phyloP scores from a whole-genome alignment of 331 rosid genomes.

The Malus hybrid region DNA sequence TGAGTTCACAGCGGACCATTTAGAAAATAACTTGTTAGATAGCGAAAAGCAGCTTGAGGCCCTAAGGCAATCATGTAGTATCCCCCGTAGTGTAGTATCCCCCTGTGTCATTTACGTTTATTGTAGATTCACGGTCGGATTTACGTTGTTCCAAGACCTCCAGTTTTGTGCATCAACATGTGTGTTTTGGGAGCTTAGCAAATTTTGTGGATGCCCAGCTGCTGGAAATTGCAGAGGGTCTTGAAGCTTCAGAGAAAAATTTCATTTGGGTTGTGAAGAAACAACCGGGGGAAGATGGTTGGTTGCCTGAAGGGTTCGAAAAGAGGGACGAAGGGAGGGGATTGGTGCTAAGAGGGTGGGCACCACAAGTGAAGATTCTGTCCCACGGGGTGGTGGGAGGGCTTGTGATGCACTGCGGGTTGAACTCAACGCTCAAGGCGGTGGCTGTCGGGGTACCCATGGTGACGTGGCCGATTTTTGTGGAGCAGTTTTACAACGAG shows the following conservation, averaged over 20 bases:
- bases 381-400: constrained; percentile 42
- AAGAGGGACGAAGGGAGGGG: constrained; percentile 39
- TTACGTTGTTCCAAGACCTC: no score
- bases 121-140: no score
- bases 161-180: no score
- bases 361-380: constrained; percentile 37
- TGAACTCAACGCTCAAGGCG: constrained; percentile 58
- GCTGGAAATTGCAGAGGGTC: constrained; percentile 41
- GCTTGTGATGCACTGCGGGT: constrained; percentile 63
- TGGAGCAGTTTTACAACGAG: constrained; percentile 55
- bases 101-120: no score
- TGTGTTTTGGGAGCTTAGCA: constrained; percentile 48
- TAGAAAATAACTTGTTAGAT: no score
- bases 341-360: constrained; percentile 39
- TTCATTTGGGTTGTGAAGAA: constrained; percentile 61
- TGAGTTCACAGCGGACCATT: no score
- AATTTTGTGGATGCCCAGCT: constrained; percentile 36
- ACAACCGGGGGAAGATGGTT: neutral
- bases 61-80: no score
- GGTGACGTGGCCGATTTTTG: constrained; percentile 47
- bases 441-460: constrained; percentile 34
- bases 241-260: constrained; percentile 36
- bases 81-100: no score
- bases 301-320: constrained; percentile 31
- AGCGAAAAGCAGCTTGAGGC: no score